Conservation (phyloP, 768 basidiomycete species). For the Boletus reticuloceps region DNA sequence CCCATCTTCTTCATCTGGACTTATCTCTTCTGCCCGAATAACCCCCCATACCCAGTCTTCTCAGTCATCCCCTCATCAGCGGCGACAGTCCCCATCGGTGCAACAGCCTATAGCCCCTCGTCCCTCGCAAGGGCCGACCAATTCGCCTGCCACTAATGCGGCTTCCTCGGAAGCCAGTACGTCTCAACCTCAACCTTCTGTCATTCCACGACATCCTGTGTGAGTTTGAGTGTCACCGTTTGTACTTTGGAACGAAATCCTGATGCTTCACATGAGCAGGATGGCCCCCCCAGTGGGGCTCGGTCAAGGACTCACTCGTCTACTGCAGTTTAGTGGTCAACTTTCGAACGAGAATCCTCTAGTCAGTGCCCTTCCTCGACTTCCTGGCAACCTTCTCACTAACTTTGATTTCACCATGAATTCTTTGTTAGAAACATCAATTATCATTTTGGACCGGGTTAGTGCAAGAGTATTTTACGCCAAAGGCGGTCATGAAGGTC, state of each 20-base stretch:
- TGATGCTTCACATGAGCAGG: constrained; percentile 24
- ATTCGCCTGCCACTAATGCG: constrained; percentile 23
- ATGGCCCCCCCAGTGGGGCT: constrained; percentile 40
- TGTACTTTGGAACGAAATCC: constrained; percentile 3
- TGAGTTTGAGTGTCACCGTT: constrained; percentile 17
- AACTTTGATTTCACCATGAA: neutral
- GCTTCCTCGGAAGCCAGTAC: constrained; percentile 29
- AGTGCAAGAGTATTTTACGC: constrained; percentile 68
- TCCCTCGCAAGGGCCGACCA: constrained; percentile 30
- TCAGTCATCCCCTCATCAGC: constrained; percentile 33
- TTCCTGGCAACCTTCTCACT: neutral
- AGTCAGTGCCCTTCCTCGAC: constrained; percentile 22
- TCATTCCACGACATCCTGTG: constrained; percentile 30
- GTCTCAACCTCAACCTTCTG: constrained; percentile 32
- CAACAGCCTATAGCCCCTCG: constrained; percentile 38
- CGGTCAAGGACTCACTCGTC: constrained; percentile 62
- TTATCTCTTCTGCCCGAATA: constrained; percentile 30
- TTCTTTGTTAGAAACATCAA: constrained; percentile 50
- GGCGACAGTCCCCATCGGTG: constrained; percentile 33
- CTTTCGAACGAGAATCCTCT: constrained; percentile 56
- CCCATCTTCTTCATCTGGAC: constrained; percentile 28
- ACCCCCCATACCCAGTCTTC: constrained; percentile 34
- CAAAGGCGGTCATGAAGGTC: constrained; percentile 70
- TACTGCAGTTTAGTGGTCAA: constrained; percentile 69
- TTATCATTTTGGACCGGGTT: constrained; percentile 66